Evolutionary conservation across 331 rosid genomes (phyloP).

Genomic region (Pyrus hybrid): DNA sequence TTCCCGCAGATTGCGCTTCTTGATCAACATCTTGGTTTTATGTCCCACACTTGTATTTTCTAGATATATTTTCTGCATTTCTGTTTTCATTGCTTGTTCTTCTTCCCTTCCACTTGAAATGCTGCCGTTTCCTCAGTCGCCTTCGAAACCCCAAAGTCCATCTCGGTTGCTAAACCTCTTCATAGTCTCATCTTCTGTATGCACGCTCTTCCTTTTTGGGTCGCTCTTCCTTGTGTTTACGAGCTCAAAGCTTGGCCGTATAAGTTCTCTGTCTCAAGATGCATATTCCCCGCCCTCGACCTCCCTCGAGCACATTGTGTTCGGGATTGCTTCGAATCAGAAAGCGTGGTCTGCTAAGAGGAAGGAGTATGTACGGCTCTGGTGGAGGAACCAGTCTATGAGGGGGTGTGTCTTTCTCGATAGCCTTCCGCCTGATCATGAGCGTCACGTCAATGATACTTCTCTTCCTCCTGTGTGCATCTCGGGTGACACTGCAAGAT

Average conservation of each 20-base stretch:
- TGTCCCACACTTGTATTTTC: not conserved
- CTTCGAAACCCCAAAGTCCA: slow-evolving; percentile 31
- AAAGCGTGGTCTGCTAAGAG: slow-evolving; percentile 43
- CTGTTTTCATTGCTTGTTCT: not conserved
- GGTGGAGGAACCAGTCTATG: slow-evolving; percentile 63
- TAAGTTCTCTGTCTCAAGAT: slow-evolving; percentile 7
- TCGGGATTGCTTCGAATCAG: slow-evolving; percentile 68
- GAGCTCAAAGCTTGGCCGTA: not conserved
- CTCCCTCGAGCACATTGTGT: slow-evolving; percentile 61
- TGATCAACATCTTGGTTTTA: not conserved
- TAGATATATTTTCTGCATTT: not conserved
- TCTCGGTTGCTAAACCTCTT: slow-evolving; percentile 25
- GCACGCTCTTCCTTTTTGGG: slow-evolving; percentile 41
- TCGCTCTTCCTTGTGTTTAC: slow-evolving; percentile 32
- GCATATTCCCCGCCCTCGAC: slow-evolving; percentile 25
- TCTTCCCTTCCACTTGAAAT: slow-evolving; percentile 17
- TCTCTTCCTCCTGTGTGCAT: slow-evolving; percentile 64
- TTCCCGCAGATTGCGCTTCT: not conserved
- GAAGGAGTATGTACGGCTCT: slow-evolving; percentile 45
- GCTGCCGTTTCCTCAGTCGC: slow-evolving; percentile 31
- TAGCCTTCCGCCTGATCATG: slow-evolving; percentile 21
- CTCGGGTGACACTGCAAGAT: slow-evolving; percentile 58
- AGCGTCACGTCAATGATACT: not conserved
- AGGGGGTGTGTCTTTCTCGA: slow-evolving; percentile 78
- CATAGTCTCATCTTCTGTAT: slow-evolving; percentile 42